Evolutionary conservation across 257 asterid species (phyloP).

Genomic region (Dorcoceras hygrometricum): DNA sequence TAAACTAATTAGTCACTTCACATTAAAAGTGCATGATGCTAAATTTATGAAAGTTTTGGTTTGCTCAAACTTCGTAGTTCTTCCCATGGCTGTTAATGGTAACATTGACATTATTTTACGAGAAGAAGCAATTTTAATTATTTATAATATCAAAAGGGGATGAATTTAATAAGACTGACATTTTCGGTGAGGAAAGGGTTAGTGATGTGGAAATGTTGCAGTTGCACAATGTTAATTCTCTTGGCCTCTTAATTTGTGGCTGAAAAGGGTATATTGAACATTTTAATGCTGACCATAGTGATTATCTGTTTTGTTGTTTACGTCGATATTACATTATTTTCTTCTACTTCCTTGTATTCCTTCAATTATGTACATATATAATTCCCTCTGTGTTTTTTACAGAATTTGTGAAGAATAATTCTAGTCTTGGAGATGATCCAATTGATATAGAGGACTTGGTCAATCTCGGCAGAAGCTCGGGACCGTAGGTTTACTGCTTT

Average conservation of each 20-base stretch:
- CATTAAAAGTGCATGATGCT: not conserved
- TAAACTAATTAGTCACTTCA: too few relatives aligned
- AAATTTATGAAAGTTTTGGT: too few relatives aligned
- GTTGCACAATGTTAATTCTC: not conserved
- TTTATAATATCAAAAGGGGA: not conserved
- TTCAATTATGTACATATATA: not conserved
- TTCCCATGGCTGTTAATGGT: too few relatives aligned
- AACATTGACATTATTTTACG: too few relatives aligned
- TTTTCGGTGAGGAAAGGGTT: not conserved
- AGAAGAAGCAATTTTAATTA: too few relatives aligned
- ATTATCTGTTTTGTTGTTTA: not conserved
- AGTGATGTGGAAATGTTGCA: not conserved
- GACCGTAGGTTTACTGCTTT: slow-evolving; percentile 66
- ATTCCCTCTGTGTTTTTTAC: not conserved
- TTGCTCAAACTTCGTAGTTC: too few relatives aligned
- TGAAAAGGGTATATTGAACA: not conserved
- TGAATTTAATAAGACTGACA: not conserved
- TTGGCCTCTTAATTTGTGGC: not conserved
- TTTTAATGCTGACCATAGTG: not conserved
- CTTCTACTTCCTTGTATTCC: slow-evolving; percentile 16
- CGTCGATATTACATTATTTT: not conserved
- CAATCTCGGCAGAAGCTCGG: slow-evolving; percentile 83
- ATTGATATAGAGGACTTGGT: slow-evolving; percentile 95
- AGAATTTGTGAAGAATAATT: slow-evolving; percentile 71
- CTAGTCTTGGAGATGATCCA: slow-evolving; percentile 85